Base-by-base conservation (phyloP, 345 rosid species). In the Eutrema heterophyllum region DNA sequence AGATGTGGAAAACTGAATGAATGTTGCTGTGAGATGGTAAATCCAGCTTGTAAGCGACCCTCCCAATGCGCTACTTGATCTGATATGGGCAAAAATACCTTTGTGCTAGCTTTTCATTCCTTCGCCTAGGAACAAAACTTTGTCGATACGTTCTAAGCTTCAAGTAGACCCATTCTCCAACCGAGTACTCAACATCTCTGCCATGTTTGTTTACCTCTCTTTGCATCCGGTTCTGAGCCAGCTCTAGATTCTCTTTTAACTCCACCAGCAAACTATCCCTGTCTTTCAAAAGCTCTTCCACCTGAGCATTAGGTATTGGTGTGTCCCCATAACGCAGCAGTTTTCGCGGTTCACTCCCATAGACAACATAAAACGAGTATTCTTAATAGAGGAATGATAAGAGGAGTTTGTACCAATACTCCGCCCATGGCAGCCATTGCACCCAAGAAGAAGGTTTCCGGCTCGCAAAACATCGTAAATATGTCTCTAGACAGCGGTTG, bases 111-210 rank as follows among this genome's bases (percentile, higher is more conserved):
- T 45, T 45, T 4, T n/a, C 21, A 2, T 15, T 44, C 9, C 50
- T 45, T 0, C 50, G 4, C 5, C 0, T 0, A 0, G 1, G 4
- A 3, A 45, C 9, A 0, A 3, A n/a, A 0, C 0, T 1, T 3
- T 45, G 21, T 6, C 21, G 0, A n/a, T n/a, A 6, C 5, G 39
- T 10, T 2, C 39, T 1, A 0, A 36, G 10, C 0, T 36, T 36
- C 39, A 36, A 36, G 10, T 36, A 45, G 0, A 48, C 52, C 52
- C 52, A 48, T 0, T 48, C 26, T 0, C 52, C 52, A 0, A 7
- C 9, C 5, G 1, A 0, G 0, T 5, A 16, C 52, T 16, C 12
- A 0, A 48, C 26, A 2, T 16, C 5, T 3, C 26, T 7, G 1
- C 11, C 5, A 3, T 48, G 52, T 1, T 48, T 48, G 1, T 16